Conservation (phyloP, 1,284 basidiomycete species). For the Moesziomyces antarcticus region DNA sequence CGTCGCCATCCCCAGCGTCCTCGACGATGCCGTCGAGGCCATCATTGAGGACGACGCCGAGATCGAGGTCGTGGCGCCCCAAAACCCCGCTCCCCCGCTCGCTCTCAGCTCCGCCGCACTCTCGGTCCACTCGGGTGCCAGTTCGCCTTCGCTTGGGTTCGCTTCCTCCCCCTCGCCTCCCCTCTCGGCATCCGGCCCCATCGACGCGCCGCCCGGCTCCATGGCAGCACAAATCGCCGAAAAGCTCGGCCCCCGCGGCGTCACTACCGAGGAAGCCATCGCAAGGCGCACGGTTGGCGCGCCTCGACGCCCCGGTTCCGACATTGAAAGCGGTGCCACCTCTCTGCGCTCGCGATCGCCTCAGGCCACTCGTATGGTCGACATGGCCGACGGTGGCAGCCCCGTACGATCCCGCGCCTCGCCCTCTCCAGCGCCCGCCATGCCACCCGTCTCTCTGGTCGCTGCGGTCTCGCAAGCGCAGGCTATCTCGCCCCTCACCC, state of each 20-base stretch:
- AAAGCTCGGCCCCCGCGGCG: conserved; percentile 30
- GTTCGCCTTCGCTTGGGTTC: conserved; percentile 32
- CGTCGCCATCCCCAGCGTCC: conserved; percentile 61
- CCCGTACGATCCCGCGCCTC: conserved; percentile 40
- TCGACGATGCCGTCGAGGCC: conserved; percentile 65
- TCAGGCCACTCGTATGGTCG: conserved; percentile 17
- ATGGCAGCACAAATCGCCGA: conserved; percentile 63
- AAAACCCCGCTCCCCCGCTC: conserved; percentile 47
- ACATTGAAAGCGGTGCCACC: conserved; percentile 27
- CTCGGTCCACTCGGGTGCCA: conserved; percentile 50
- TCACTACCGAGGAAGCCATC: conserved; percentile 3
- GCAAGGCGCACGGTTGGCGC: conserved; percentile 10
- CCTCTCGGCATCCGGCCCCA: conserved; percentile 31
- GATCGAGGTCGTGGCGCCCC: conserved; percentile 62
- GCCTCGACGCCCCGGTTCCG: conserved; percentile 45
- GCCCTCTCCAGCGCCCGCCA: conserved; percentile 24
- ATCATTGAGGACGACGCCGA: conserved; percentile 57
- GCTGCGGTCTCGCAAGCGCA: conserved; percentile 36
- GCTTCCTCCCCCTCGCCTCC: conserved; percentile 52
- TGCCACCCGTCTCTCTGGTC: conserved; percentile 30
- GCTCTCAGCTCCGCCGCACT: conserved; percentile 54
- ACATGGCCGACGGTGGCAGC: conserved; percentile 30
- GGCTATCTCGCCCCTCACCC: conserved; percentile 11
- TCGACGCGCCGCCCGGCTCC: conserved; percentile 57
- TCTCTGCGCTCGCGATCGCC: conserved; percentile 53